These are phyloP conservation scores for Dacryopinax primogenitus DNA, from an alignment of 768 basidiomycete species.

Conservation along the genomic window DNA sequence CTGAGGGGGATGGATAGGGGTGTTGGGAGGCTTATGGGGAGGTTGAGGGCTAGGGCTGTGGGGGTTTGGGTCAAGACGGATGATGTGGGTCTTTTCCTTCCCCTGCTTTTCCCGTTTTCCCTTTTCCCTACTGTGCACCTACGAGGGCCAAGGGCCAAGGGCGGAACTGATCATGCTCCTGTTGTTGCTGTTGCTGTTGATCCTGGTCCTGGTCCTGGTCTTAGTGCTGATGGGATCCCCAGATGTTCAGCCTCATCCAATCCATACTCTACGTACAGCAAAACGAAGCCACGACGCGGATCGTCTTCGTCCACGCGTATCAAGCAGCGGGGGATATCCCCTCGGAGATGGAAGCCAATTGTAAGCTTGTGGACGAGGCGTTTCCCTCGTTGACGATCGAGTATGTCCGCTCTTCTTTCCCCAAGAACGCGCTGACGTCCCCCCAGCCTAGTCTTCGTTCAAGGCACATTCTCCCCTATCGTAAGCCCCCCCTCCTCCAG, in stretches of 20 bases:
- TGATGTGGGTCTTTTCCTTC: slow-evolving; percentile 35
- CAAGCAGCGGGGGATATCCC: slow-evolving; percentile 43
- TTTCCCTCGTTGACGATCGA: slow-evolving; percentile 56
- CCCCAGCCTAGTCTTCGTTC: slow-evolving; percentile 31
- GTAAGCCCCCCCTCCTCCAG: slow-evolving; percentile 13
- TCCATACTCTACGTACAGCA: slow-evolving; percentile 52
- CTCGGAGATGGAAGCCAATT: slow-evolving; percentile 60
- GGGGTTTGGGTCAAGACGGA: slow-evolving; percentile 52
- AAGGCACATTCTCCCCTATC: slow-evolving; percentile 34
- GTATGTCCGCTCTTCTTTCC: slow-evolving; percentile 29
- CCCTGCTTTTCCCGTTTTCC: background rate
- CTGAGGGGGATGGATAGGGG: slow-evolving; percentile 34
- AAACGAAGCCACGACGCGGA: slow-evolving; percentile 56
- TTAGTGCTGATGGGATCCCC: background rate
- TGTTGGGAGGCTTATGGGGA: slow-evolving; percentile 36
- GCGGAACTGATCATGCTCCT: no score
- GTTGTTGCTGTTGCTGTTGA: no score
- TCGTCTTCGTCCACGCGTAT: slow-evolving; percentile 58
- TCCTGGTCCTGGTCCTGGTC: background rate
- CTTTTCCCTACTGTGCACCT: background rate
- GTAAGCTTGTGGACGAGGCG: slow-evolving; percentile 50
- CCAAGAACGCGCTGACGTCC: slow-evolving; percentile 16
- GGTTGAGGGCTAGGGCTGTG: slow-evolving; percentile 40
- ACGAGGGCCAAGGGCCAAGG: no score
- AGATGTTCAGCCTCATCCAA: slow-evolving; percentile 56